Conservation (phyloP, 768 basidiomycete species). For the Boletus insuetus region DNA sequence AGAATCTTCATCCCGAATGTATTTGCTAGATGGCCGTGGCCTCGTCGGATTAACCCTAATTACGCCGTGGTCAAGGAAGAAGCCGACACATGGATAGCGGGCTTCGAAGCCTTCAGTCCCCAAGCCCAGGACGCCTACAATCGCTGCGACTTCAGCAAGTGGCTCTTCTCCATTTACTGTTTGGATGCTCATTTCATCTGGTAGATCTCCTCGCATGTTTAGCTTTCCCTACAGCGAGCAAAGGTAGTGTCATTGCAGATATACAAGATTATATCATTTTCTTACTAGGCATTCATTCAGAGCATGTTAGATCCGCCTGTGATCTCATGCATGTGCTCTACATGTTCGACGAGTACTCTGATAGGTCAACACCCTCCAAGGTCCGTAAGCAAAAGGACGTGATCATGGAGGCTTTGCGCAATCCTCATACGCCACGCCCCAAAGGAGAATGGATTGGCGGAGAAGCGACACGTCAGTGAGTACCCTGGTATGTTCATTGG, state of each 20-base stretch:
- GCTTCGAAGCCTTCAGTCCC: slow-evolving; percentile 8
- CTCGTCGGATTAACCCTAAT: slow-evolving; percentile 8
- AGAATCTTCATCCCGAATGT: slow-evolving; percentile 9
- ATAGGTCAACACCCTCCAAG: slow-evolving; percentile 32
- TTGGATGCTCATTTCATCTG: not conserved
- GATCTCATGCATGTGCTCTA: slow-evolving; percentile 54
- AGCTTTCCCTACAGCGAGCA: slow-evolving; percentile 3
- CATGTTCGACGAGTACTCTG: slow-evolving; percentile 50
- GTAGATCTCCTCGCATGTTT: slow-evolving; percentile 11
- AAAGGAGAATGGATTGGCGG: slow-evolving; percentile 19
- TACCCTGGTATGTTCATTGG: no score
- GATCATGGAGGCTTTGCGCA: slow-evolving; percentile 23
- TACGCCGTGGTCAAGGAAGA: slow-evolving; percentile 5
- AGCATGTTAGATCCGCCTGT: slow-evolving; percentile 35
- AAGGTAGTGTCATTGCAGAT: not conserved
- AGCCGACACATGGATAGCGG: slow-evolving; percentile 3
- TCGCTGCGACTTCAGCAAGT: slow-evolving; percentile 7
- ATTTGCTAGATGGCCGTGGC: slow-evolving; percentile 14
- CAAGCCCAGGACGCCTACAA: slow-evolving; percentile 10
- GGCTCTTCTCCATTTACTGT: not conserved
- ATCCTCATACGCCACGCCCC: slow-evolving; percentile 8
- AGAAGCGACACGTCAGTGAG: slow-evolving; percentile 17
- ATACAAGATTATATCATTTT: not conserved
- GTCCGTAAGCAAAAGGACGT: slow-evolving; percentile 25
- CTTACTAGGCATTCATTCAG: not conserved